Base-by-base conservation (phyloP, 2,329 filamentous ascomycete genomes). In the Cladorrhinum sp. region DNA sequence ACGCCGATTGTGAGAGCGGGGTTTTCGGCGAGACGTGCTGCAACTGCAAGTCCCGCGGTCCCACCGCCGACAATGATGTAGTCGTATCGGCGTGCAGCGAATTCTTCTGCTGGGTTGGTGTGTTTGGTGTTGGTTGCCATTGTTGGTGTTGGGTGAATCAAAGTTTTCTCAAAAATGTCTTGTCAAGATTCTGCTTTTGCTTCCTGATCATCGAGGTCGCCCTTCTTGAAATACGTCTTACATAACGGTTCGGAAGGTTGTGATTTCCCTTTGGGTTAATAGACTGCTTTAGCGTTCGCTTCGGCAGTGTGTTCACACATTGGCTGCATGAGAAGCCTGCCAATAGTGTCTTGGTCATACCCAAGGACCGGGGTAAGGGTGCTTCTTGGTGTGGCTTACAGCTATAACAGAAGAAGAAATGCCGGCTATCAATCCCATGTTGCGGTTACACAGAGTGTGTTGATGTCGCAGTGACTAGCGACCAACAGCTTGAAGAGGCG, bases 41-140 rank as follows among this genome's bases (percentile, higher is more conserved):
- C 80, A 7, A 85, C 71, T 1, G 75, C 76, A n/a, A 85, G 73
- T 16, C 82, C 82, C 14, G 81, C 80, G 6, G 80, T 83, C 6
- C 82, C 82, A 36, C 82, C 82, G 30, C 83, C 82, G 21, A 84
- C 70, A 59, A 85, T 68, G 42, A 84, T 46, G 63, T 67, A 70
- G 57, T 70, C 68, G 50, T 67, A 70, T 1, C 26, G 16, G 39
- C 18, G 62, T 9, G 20, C 14, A 24, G 60, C 57, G 48, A 69
- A 67, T 3, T 53, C 56, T 12, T 60, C 60, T 6, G 58, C 59
- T 48, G 53, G 14, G 9, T 28, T 9, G 26, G 30, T 42, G 18
- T 4, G 16, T 46, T 46, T 16, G n/a, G 14, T 23, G 23, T 9
- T 3, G 9, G 54, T 48, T 8, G 39, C 39, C 54, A 57, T 57